Evolutionary conservation across 176 grass and related monocot species (phyloP).

Genomic region (Tillandsia leiboldiana): DNA sequence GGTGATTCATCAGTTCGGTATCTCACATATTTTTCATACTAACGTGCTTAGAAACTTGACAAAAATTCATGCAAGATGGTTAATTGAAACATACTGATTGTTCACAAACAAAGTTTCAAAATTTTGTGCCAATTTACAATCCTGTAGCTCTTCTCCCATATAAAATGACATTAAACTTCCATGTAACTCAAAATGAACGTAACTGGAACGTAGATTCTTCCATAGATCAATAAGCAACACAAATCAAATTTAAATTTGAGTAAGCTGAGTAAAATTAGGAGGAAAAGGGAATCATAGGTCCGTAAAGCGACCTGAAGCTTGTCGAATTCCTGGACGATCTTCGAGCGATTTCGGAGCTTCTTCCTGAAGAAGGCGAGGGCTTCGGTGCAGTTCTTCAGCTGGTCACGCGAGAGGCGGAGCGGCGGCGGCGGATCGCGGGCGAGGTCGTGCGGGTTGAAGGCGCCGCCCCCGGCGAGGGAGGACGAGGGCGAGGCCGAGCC

Average conservation of each 20-base stretch:
- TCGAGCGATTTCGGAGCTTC: conserved; percentile 26
- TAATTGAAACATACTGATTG: no score
- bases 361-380: conserved; percentile 43
- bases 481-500: background rate
- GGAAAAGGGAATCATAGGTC: background rate
- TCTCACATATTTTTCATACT: no score
- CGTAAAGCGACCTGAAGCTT: conserved; percentile 37
- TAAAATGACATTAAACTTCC: no score
- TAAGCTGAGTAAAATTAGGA: background rate
- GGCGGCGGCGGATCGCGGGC: background rate
- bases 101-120: no score
- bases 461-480: conserved; percentile 15
- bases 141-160: no score
- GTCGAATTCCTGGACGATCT: conserved; percentile 35
- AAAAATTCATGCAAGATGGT: no score
- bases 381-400: conserved; percentile 39
- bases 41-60: no score
- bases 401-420: conserved; percentile 16
- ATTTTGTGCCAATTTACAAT: no score
- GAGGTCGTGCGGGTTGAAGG: conserved; percentile 22
- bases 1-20: no score
- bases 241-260: background rate
- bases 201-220: no score
- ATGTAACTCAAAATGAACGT: no score
- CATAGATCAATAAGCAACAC: no score